These are phyloP conservation scores for Wickerhamiella hasegawae DNA, from an alignment of 805 yeast species.

Conservation along the genomic window DNA sequence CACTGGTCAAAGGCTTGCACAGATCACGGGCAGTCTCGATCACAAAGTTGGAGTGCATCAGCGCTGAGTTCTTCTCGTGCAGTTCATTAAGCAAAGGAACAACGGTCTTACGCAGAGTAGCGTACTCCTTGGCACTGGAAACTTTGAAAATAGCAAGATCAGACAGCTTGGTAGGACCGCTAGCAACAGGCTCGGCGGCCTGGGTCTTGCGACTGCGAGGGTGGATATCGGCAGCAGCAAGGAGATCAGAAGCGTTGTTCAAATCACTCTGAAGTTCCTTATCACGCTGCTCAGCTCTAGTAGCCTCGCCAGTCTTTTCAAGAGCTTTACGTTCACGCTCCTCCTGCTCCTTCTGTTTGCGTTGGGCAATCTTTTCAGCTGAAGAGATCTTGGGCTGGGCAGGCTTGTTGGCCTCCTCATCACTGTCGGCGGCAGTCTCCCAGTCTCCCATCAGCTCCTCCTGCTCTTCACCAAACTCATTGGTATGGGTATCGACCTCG, in stretches of 20 bases:
- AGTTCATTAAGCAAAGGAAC: conserved; percentile 43
- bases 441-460: conserved; percentile 82
- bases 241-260: conserved; percentile 83
- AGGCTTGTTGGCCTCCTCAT: conserved; percentile 29
- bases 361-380: conserved; percentile 25
- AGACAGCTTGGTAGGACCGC: conserved; percentile 23
- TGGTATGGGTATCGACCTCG: conserved; percentile 46
- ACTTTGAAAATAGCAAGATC: conserved; percentile 59
- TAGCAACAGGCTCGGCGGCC: conserved; percentile 20
- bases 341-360: conserved; percentile 30
- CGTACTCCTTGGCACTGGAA: conserved; percentile 62
- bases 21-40: conserved; percentile 77
- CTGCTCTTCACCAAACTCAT: conserved; percentile 72
- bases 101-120: conserved; percentile 58
- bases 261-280: conserved; percentile 78
- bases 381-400: conserved; percentile 30
- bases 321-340: conserved; percentile 31
- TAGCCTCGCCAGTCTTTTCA: conserved; percentile 37
- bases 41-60: conserved; percentile 63
- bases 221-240: conserved; percentile 44
- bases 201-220: conserved; percentile 30
- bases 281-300: conserved; percentile 54
- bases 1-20: conserved; percentile 64
- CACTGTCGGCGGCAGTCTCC: conserved; percentile 69
- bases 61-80: conserved; percentile 37